A percentile compares a stretch with the other conserved stretches of the same genome.
These are phyloP conservation scores for Russula compacta DNA, from an alignment of 768 basidiomycete species.

Conservation along the genomic window DNA sequence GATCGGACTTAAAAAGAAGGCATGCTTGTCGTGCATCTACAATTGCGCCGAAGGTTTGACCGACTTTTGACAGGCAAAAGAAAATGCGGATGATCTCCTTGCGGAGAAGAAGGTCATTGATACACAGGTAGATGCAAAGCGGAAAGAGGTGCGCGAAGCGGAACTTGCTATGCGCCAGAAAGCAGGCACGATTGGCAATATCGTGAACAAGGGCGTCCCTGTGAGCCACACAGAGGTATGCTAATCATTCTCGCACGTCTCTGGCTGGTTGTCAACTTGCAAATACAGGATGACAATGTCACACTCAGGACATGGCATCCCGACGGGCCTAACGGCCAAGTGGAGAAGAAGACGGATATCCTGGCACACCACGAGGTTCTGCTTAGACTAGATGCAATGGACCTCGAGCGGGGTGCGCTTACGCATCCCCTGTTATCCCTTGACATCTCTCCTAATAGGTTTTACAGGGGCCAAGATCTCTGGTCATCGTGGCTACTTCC, in stretches of 20 bases:
- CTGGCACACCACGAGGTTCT: conserved; percentile 98
- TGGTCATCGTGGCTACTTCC: conserved; percentile 95
- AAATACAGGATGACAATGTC: conserved; percentile 76
- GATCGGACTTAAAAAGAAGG: conserved; percentile 92
- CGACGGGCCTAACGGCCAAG: conserved; percentile 60
- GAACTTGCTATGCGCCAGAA: conserved; percentile 72
- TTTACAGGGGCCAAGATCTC: conserved; percentile 75
- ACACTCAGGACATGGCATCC: conserved; percentile 83
- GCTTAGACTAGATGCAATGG: conserved; percentile 88
- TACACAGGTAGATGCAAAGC: conserved; percentile 64
- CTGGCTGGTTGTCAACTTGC: background rate
- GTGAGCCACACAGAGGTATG: conserved; percentile 82
- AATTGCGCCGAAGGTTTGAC: background rate
- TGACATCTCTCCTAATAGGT: conserved; percentile 1
- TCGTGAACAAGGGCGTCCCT: conserved; percentile 81
- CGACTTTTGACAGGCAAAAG: conserved; percentile 58
- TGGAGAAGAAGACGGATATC: conserved; percentile 63
- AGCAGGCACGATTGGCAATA: conserved; percentile 80
- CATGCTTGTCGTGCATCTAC: conserved; percentile 21
- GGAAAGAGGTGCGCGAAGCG: conserved; percentile 67
- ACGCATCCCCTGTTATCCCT: background rate
- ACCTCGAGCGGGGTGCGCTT: conserved; percentile 82
- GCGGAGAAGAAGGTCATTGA: conserved; percentile 80
- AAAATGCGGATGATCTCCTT: conserved; percentile 82
- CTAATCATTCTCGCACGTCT: background rate